Evolutionary conservation across 768 basidiomycete genomes (phyloP).

Genomic region (Leccinum aurantiacum): DNA sequence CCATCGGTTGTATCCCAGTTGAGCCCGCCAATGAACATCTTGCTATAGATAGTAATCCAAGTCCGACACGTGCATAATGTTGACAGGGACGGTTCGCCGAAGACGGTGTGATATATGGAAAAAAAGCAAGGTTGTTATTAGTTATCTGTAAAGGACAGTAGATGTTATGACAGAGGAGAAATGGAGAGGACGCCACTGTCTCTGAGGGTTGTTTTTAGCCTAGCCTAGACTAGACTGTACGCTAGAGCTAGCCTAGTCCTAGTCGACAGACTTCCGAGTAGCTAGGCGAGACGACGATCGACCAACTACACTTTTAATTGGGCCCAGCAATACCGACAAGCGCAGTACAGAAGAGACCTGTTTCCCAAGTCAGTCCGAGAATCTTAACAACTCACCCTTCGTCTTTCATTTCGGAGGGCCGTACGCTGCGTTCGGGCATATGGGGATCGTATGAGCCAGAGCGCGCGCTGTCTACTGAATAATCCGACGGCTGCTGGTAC

Average conservation of each 20-base stretch:
- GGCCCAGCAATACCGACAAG: conserved; percentile 27
- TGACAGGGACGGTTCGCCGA: conserved; percentile 26
- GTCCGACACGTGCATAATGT: conserved; percentile 26
- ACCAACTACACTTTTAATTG: conserved; percentile 42
- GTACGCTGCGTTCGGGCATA: conserved; percentile 62
- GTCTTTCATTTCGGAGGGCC: conserved; percentile 93
- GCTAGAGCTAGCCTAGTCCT: conserved; percentile 76
- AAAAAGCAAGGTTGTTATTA: conserved; percentile 66
- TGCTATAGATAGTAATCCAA: conserved; percentile 57
- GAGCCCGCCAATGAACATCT: conserved; percentile 99
- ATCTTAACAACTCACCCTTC: conserved; percentile 80
- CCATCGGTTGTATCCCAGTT: conserved; percentile 99
- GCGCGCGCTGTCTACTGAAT: conserved; percentile 37
- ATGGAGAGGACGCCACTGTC: conserved; percentile 73
- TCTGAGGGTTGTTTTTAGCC: conserved; percentile 59
- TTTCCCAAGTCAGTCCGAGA: conserved; percentile 11
- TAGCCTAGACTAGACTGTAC: conserved; percentile 79
- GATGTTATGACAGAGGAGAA: conserved; percentile 56
- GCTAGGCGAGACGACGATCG: conserved; percentile 41
- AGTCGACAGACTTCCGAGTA: conserved; percentile 57
- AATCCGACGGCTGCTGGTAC: conserved; percentile 69
- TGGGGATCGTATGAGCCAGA: conserved; percentile 43
- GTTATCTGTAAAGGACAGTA: conserved; percentile 70
- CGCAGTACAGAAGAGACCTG: conserved; percentile 14
- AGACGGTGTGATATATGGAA: conserved; percentile 35